Percentiles rank a stretch among this genome's conserved stretches.
These are phyloP conservation scores for Colletotrichum zoysiae DNA, from an alignment of 2,329 filamentous ascomycete genomes.

Conservation along the genomic window DNA sequence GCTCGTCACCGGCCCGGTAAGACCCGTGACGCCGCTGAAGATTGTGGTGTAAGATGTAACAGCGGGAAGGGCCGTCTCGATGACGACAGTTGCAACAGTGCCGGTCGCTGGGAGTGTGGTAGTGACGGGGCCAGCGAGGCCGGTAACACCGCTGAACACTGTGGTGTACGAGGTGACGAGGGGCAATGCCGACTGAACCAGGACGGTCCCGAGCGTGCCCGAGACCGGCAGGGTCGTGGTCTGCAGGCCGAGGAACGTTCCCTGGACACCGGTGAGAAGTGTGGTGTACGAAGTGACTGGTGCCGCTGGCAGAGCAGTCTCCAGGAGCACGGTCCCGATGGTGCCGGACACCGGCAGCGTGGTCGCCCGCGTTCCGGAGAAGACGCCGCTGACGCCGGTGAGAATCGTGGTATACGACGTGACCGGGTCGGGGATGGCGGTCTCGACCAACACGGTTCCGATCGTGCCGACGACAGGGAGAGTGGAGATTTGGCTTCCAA, in stretches of 20 bases:
- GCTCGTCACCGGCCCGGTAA: background rate
- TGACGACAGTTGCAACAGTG: slow-evolving; percentile 10
- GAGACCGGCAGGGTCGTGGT: slow-evolving; percentile 16
- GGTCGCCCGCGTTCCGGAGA: background rate
- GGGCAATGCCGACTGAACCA: slow-evolving; percentile 20
- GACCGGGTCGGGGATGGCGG: background rate
- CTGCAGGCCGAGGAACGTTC: slow-evolving; percentile 7
- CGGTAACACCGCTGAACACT: slow-evolving; percentile 9
- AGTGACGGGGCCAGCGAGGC: background rate
- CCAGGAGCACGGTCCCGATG: background rate
- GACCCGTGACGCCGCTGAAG: background rate
- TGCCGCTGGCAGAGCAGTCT: background rate
- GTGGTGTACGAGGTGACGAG: slow-evolving; percentile 19
- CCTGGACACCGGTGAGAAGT: slow-evolving; percentile 16
- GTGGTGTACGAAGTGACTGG: slow-evolving; percentile 20
- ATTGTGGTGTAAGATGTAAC: slow-evolving; percentile 2
- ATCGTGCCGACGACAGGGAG: background rate
- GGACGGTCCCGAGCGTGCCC: slow-evolving; percentile 24
- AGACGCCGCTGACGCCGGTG: background rate
- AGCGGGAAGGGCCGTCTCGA: slow-evolving; percentile 4
- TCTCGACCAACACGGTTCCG: background rate
- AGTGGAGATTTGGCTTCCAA: background rate
- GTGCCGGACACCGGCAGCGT: slow-evolving; percentile 3
- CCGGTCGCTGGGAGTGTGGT: slow-evolving; percentile 17
- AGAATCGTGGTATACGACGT: slow-evolving; percentile 1